Percentiles rank a stretch among this genome's conserved stretches.
phyloP scores from a whole-genome alignment of 2,329 filamentous ascomycete species.

The Ceratocystis ficicola region DNA sequence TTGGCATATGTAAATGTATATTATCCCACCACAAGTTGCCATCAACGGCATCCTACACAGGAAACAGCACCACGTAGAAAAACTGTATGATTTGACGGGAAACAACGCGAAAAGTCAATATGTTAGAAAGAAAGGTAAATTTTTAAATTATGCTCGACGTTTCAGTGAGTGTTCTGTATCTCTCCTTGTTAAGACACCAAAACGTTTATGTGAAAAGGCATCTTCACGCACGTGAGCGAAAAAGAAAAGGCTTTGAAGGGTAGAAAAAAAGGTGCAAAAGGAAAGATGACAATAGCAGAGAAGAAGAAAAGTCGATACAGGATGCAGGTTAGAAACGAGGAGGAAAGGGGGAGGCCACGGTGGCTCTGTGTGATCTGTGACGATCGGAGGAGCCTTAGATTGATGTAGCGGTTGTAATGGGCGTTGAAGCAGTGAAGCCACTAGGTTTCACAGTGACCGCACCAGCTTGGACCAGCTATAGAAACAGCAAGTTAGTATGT shows the following conservation, averaged over 20 bases:
- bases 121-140: not conserved
- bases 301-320: conserved; percentile 6
- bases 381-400: not conserved
- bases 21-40: not conserved
- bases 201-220: conserved; percentile 20
- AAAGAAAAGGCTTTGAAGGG: conserved; percentile 12
- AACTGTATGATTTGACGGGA: too few relatives aligned
- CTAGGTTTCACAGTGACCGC: conserved; percentile 62
- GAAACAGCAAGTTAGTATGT: conserved; percentile 25
- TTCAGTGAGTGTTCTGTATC: conserved; percentile 23
- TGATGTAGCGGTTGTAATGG: conserved; percentile 18
- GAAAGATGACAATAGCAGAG: conserved; percentile 6
- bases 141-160: conserved; percentile 14
- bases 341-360: conserved; percentile 9
- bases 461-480: conserved; percentile 78
- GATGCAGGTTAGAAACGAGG: not conserved
- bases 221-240: conserved; percentile 14
- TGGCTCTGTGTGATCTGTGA: not conserved
- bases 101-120: not conserved
- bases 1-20: conserved; percentile 1
- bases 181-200: conserved; percentile 22
- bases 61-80: too few relatives aligned
- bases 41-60: not conserved
- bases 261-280: not conserved
- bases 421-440: conserved; percentile 21